Evolutionary conservation across 306 rosid species (phyloP), one percentile per base, ranked within the genome.

Genomic region (Citrullus amarus): DNA sequence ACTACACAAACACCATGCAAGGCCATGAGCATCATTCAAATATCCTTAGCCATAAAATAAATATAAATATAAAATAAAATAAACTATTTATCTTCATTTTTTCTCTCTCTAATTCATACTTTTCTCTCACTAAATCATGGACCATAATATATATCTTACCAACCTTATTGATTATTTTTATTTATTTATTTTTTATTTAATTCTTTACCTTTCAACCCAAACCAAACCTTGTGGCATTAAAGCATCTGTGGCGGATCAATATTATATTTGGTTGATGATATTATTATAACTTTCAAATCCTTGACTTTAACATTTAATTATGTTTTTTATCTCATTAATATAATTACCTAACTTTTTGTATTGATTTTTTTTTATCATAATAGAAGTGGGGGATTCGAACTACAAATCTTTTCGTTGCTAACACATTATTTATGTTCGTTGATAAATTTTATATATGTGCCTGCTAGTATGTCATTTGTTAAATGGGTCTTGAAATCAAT

Each of bases 61-160:
- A 32, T 2, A 32, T 32, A 25, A 2, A 32, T 32, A 2, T 32
- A 32, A 32, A 32, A 32, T 32, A 32, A 32, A 32, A 58, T 25
- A 10, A 22, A n/a, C 6, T 59, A 10, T 22, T 59, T 59, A 0
- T 25, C 7, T 22, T 6, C 1, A 32, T 15, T 62, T 34, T 16
- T 12, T 34, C 46, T 34, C 74, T 67, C 51, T 41, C 74, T 10
- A 39, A 9, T 2, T n/a, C 32, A 39, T 39, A 11, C 51, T 39
- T 67, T 38, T 68, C 54, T 68, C 75, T 68, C 75, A 68, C 75
- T 68, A 68, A n/a, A 69, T 69, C 55, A 69, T 43, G 32, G 76
- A 70, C n/a, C 54, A 44, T 70, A 39, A 22, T 70, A 70, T 69
- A 70, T 46, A 44, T 25, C 39, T 12, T 46, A 70, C 76, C 76